Evolutionary conservation across 768 basidiomycete species (phyloP).

Genomic region (Panaeolus papilionaceus): DNA sequence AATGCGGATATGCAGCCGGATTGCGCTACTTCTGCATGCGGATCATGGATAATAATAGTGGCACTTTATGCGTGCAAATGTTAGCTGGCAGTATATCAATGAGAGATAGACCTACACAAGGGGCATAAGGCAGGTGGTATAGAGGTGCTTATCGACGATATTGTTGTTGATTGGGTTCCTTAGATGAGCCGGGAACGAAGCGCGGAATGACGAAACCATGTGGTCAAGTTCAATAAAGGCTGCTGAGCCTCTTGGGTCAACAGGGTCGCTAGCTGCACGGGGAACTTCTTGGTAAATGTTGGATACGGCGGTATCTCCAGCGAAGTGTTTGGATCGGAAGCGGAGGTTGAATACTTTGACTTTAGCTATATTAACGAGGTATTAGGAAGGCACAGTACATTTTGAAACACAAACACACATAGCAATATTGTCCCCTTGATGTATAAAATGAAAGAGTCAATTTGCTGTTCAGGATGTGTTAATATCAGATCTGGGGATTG

Average conservation of each 20-base stretch:
- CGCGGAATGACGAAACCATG: slow-evolving; percentile 58
- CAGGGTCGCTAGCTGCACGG: slow-evolving; percentile 45
- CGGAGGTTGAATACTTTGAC: slow-evolving; percentile 72
- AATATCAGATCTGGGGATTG: slow-evolving; percentile 66
- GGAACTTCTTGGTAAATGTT: slow-evolving; percentile 44
- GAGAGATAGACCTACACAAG: slow-evolving; percentile 40
- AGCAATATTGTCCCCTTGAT: slow-evolving; percentile 73
- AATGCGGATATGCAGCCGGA: slow-evolving; percentile 71
- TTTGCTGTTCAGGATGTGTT: slow-evolving; percentile 62
- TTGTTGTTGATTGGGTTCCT: slow-evolving; percentile 61
- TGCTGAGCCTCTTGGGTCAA: slow-evolving; percentile 64
- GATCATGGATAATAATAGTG: slow-evolving; percentile 76
- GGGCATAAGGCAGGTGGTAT: slow-evolving; percentile 51
- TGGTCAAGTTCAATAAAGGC: slow-evolving; percentile 71
- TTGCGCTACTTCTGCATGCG: slow-evolving; percentile 66
- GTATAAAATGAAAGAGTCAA: slow-evolving; percentile 75
- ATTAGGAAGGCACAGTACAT: not conserved
- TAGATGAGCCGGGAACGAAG: slow-evolving; percentile 63
- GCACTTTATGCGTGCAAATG: slow-evolving; percentile 47
- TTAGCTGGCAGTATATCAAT: not conserved
- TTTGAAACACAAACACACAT: slow-evolving; percentile 40
- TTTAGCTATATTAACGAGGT: slow-evolving; percentile 36
- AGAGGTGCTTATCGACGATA: slow-evolving; percentile 65
- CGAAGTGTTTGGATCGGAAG: slow-evolving; percentile 64
- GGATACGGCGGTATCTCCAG: slow-evolving; percentile 58